Percentiles rank a stretch among this genome's conserved stretches.
Evolutionary conservation across 805 yeast genomes (phyloP).

Genomic region (Saccharomyces mikatae): DNA sequence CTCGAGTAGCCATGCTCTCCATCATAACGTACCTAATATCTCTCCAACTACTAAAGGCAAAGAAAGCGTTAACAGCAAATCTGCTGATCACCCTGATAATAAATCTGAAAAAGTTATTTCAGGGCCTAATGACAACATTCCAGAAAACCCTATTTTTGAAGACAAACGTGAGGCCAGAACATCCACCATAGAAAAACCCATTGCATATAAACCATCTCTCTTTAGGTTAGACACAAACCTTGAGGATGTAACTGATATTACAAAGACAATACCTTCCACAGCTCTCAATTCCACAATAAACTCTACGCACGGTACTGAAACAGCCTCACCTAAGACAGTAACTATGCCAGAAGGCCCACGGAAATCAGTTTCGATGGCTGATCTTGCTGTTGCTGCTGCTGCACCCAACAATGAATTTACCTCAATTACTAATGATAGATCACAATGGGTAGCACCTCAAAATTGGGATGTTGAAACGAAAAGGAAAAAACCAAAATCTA

Average conservation of each 20-base stretch:
- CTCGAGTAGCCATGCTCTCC: conserved; percentile 2
- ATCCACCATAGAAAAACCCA: not conserved
- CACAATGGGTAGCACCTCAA: conserved; percentile 49
- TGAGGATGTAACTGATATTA: conserved; percentile 23
- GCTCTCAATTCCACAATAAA: not conserved
- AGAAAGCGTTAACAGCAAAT: not conserved
- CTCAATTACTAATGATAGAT: not conserved
- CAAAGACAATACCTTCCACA: conserved; percentile 5
- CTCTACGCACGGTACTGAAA: not conserved
- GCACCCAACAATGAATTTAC: not conserved
- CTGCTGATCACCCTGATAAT: not conserved
- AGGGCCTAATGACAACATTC: not conserved
- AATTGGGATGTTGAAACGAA: conserved; percentile 48
- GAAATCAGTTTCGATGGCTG: conserved; percentile 12
- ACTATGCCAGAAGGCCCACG: conserved; percentile 3
- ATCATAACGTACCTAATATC: not conserved
- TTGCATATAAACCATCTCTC: conserved; percentile 3
- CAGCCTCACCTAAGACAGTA: not conserved
- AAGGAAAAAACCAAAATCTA: conserved; percentile 13
- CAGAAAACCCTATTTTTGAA: not conserved
- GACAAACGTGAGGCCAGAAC: not conserved
- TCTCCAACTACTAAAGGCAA: not conserved
- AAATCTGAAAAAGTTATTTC: not conserved
- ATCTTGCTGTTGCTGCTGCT: conserved; percentile 5
- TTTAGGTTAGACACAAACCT: conserved; percentile 25